Base-by-base conservation (phyloP, 768 basidiomycete genomes). In the Collybiopsis confluens region DNA sequence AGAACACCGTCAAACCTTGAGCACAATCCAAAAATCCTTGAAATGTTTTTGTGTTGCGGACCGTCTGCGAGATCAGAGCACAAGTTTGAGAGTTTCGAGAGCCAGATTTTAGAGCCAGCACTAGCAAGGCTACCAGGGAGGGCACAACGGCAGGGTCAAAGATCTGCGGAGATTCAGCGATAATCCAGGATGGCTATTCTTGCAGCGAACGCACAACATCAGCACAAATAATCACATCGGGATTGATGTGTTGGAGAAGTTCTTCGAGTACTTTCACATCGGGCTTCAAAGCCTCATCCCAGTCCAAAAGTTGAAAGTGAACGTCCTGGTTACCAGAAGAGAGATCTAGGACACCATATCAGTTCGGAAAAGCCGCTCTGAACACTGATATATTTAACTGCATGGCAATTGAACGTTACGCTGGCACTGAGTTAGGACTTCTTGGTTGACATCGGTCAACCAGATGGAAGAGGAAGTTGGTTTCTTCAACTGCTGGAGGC, bases 211-310 rank as follows among this genome's bases (percentile, higher is more conserved):
- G 41, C 55, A 79, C 80, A 44, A 90, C 72, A 62, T 92, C 90
- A 38, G 90, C 84, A 7, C 90, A 89, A 1, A 92, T 61, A 35
- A 92, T 71, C 7, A 90, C 51, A 45, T 88, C 82, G 2, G 79
- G 72, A 5, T 72, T 63, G 13, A 79, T 68, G 20, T 76, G 68
- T 21, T 64, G 54, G 3, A 90, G 59, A 2, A 78, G 59, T 6
- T 59, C 55, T 3, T 71, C 38, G 9, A 70, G 56, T 45, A 56
- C 46, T 8, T 54, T 46, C 21, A 65, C 59, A 20, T 64, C 59
- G 3, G 55, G 37, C 30, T 76, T 71, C n/a, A 81, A 59, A 3
- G 86, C 78, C 54, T 81, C 75, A 9, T 73, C 70, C 90, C 90
- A 92, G 62, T 91, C 86, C 16, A 90, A 64, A n/a, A 68, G 59